Percentiles rank a stretch among this genome's conserved stretches.
Conservation (phyloP, 192 early-diverging fungal genomes). For the Podila epicladia region DNA sequence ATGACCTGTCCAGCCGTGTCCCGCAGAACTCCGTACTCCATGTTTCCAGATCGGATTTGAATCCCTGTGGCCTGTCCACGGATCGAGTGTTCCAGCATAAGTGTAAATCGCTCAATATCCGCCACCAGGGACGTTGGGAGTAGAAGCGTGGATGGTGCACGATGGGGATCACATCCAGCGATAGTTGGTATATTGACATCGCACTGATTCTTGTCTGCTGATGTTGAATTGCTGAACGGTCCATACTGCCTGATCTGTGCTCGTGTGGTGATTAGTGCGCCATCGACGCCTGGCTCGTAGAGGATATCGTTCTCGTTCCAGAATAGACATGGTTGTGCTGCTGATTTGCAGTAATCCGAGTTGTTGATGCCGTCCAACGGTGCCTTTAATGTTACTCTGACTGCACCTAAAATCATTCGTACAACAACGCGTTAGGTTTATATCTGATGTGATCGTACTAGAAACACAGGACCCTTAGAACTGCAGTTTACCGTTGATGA, state of each 20-base stretch:
- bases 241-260: constrained; percentile 32
- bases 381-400: constrained; percentile 41
- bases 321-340: constrained; percentile 19
- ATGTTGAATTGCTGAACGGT: constrained; percentile 14
- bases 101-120: constrained; percentile 52
- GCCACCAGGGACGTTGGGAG: constrained; percentile 40
- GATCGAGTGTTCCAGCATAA: constrained; percentile 57
- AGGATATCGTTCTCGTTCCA: constrained; percentile 47
- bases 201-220: not conserved
- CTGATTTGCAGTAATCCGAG: constrained; percentile 15
- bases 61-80: constrained; percentile 44
- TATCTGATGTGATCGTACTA: too few species aligned
- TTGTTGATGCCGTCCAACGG: constrained; percentile 22
- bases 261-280: constrained; percentile 50
- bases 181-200: constrained; percentile 31
- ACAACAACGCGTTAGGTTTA: too few species aligned
- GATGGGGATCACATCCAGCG: constrained; percentile 25
- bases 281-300: constrained; percentile 33
- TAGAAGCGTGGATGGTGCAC: not conserved
- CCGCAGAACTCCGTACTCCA: constrained; percentile 38
- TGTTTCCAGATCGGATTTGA: constrained; percentile 51
- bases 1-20: constrained; percentile 29
- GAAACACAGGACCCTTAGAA: not conserved
- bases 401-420: constrained; percentile 18
- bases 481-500: constrained; percentile 30